Evolutionary conservation across 2,329 filamentous ascomycete genomes (phyloP), one percentile per base, ranked within the genome.

Genomic region (Sarocladium brachiariae): DNA sequence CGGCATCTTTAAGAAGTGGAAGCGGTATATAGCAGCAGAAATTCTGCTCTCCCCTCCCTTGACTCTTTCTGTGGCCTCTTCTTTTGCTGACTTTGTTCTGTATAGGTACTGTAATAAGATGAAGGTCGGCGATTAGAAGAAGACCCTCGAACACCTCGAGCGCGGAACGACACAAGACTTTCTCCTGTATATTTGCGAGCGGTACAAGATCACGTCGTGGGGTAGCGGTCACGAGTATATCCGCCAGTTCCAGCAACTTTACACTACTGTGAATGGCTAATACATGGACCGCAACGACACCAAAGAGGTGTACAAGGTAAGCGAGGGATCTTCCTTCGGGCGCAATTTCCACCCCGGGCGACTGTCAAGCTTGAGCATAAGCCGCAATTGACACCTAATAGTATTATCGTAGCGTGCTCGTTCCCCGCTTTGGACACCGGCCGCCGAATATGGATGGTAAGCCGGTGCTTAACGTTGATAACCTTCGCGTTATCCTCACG

Each of bases 221-320:
- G 57, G 57, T 14, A 58, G 47, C 4, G 52, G 48, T 23, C 3
- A 57, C 10, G 54, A 58, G 35, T 64, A 63, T 48, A 62, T 61
- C 35, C 53, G 53, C n/a, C 37, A 64, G 31, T 63, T 61, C 41
- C 49, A 63, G 50, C 46, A 62, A 45, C 55, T 62, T 5, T 61
- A 62, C 25, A 60, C 51, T 3, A 60, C 49, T 8, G 38, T 61
- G 8, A 58, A 52, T 34, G 23, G 61, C 4, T 23, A 39, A 37
- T 62, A 59, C 23, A 54, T 57, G 13, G 50, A 63, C 46, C 51
- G 54, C 30, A 62, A 62, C 39, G 43, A 63, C 51, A 52, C 35
- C 10, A 62, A 58, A 46, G 57, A 59, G 51, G 53, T 62, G 2
- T 59, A 61, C 30, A 63, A 61, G 52, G 59, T 61, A 56, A 51